Evolutionary conservation across 2,329 filamentous ascomycete genomes (phyloP), one percentile per base, ranked within the genome.

Genomic region (Stachybotrys chartarum): DNA sequence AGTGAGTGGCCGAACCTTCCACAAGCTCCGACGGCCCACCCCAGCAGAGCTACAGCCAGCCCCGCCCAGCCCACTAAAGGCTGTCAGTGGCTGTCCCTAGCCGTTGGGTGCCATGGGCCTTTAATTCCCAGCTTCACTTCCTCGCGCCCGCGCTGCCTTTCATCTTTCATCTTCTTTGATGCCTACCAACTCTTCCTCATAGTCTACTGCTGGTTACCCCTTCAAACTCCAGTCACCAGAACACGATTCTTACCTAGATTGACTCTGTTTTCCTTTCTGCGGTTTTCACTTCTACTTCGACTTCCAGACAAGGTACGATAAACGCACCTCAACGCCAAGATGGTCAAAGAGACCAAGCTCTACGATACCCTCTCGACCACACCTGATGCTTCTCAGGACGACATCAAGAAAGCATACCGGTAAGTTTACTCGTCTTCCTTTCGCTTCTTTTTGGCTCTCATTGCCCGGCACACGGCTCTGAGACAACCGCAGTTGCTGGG

Each of bases 351-450:
- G 78, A 94, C 89, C 54, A 96, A 95, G 75, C 86, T 97, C 60
- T 99, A 99, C 79, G 91, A 97, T 73, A 81, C 84, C 60, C 80
- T 99, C 66, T 79, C 81, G 69, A 78, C 97, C 73, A 87, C 90
- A 71, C 83, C 93, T 44, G 83, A 85, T 58, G 91, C 92, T 30
- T 81, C 85, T 30, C 90, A 95, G 74, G 93, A 97, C 68, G 93
- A 97, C 61, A 96, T 99, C 71, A 97, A 97, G 72, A 99, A 97
- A 72, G 94, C 86, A 56, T 96, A 96, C 73, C 83, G 89, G 86
- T 90, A 85, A 73, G 82, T 51, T 55, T 32, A 16, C 24, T 54
- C 16, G 32, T 16, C 30, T 51, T 42, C 30, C 16, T 35, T 24
- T 16, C 32, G 30, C n/a, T 54, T 57, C 51, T 58, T 59, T 47